Conservation (phyloP, 2,329 filamentous ascomycete species). For the Alternaria alternata region DNA sequence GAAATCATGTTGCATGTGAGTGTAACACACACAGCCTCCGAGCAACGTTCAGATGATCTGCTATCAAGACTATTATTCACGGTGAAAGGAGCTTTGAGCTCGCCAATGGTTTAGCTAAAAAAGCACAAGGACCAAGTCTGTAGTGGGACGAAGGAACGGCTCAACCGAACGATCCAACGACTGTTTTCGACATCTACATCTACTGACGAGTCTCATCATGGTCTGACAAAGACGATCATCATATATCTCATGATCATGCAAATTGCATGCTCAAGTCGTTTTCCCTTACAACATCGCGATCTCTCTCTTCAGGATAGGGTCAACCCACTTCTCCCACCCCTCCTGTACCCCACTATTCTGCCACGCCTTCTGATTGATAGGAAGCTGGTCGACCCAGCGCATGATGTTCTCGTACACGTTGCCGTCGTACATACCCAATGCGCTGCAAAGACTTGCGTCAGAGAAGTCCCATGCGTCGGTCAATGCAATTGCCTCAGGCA, state of each 20-base stretch:
- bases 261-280: neutral
- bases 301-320: constrained; percentile 9
- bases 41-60: accelerated
- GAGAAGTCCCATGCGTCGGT: constrained; percentile 62
- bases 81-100: too few relatives aligned
- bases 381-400: constrained; percentile 37
- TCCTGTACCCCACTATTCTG: neutral
- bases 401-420: constrained; percentile 60
- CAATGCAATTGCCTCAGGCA: constrained; percentile 58
- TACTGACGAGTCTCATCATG: neutral
- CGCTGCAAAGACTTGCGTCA: constrained; percentile 60
- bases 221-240: neutral
- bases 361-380: constrained; percentile 27
- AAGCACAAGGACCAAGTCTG: neutral
- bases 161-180: neutral
- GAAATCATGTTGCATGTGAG: neutral
- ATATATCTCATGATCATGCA: neutral
- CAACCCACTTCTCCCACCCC: constrained; percentile 11
- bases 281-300: constrained; percentile 3
- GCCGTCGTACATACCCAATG: constrained; percentile 59
- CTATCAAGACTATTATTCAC: too few relatives aligned
- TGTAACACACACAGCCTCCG: neutral
- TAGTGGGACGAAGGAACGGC: neutral
- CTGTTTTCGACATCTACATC: neutral
- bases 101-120: neutral